Evolutionary conservation across 305 asterid species (phyloP).

Genomic region (Fraxinus dipetala): DNA sequence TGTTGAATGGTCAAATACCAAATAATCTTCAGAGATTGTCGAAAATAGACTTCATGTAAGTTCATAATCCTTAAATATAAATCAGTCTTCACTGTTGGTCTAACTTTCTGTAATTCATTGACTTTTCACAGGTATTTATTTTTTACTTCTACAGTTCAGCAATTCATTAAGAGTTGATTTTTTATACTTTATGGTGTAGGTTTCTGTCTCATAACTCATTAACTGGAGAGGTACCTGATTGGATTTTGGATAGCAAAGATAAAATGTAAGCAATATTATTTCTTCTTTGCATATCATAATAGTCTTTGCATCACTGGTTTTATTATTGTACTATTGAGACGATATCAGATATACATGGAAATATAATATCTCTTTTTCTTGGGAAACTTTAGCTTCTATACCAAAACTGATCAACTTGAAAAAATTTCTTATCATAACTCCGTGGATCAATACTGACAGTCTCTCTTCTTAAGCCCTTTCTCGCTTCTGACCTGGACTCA

Average conservation of each 20-base stretch:
- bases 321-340: background rate
- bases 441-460: background rate
- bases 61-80: slow-evolving; percentile 11
- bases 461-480: background rate
- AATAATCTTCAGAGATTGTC: slow-evolving; percentile 20
- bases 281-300: slow-evolving; percentile 1
- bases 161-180: slow-evolving; percentile 5
- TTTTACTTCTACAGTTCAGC: background rate
- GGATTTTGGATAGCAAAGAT: slow-evolving; percentile 41
- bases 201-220: slow-evolving; percentile 62
- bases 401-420: background rate
- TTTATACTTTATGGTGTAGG: slow-evolving; percentile 35
- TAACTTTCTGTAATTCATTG: background rate
- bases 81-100: background rate
- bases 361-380: background rate
- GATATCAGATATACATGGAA: background rate
- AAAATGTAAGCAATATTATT: slow-evolving; percentile 40
- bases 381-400: background rate
- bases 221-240: slow-evolving; percentile 56
- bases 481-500: background rate
- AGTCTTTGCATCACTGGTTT: background rate
- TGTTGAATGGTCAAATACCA: slow-evolving; percentile 57
- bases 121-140: background rate
- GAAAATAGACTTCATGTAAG: slow-evolving; percentile 39
- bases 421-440: background rate